Evolutionary conservation across 106 monocot genomes (phyloP), one percentile per base, ranked within the genome.

Genomic region (Dendrobium officinale): DNA sequence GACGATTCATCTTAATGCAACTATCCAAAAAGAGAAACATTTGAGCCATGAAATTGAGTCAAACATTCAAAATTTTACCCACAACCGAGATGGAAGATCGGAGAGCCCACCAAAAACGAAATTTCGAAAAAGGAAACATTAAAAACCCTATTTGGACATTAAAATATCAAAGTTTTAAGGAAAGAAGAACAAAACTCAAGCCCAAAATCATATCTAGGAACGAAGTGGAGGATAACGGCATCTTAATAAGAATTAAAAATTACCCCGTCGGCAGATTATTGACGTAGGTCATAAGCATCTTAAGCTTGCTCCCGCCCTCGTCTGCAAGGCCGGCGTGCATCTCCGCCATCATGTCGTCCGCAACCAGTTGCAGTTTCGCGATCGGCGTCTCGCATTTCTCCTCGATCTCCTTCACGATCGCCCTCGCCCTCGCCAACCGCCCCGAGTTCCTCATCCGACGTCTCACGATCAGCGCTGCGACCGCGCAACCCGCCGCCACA

Each of bases 231-330:
- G 61, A 6, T 6, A 6, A 61, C 1, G 6, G 22, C 22, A 22
- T 4, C 24, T n/a, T 61, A 61, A 44, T 61, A 61, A 44, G 42
- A 44, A 15, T 26, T 26, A 77, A 37, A 31, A 55, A 31, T 55
- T 86, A 86, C 85, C 85, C 85, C 2, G 79, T 82, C 17, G 82
- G 85, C 10, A 86, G 85, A 45, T 82, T 82, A 31, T 86, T 79
- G 3, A 86, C 85, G 67, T 82, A 86, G 77, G 78, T 86, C 37
- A 86, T 82, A 13, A 86, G 82, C 85, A 86, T 86, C 85, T 86
- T 86, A 26, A 86, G 85, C 79, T 86, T 82, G 75, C 79, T 86
- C 41, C 82, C 85, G 37, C 85, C 85, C 17, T 82, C 85, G 8
- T 82, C 79, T 0, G 79, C 85, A n/a, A 86, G 85, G 6, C 85